Evolutionary conservation across 139 green algal species (phyloP), one percentile per base, ranked within the genome.

Genomic region (Tetradesmus obliquus): DNA sequence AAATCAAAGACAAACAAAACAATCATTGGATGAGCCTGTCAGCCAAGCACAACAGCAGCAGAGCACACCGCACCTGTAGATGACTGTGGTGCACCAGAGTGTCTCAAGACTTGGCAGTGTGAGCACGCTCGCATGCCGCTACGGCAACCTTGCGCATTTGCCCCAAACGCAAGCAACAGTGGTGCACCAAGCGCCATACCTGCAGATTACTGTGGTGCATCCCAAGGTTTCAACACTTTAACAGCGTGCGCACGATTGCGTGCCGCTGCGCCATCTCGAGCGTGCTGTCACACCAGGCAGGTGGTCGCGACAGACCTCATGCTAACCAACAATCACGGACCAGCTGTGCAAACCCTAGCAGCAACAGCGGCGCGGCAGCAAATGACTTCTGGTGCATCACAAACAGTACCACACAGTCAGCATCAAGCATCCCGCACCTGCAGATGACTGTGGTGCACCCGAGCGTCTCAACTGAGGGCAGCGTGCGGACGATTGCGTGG

Each of bases 221-320:
- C 88, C 80, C 20, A 99, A 95, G 15, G 98, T 99, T 94, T 99
- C 98, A 86, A 99, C 98, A 45, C 32, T 45, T 45, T 13, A 91
- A 97, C 91, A 99, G 96, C 89, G 97, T 98, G 84, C 95, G 92
- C 51, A 98, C 96, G 55, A 98, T 97, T 19, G 97, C 97, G 82
- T 98, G 96, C 82, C 95, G 94, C 91, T 97, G 98, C 5, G 98
- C 98, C 98, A 99, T 99, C 91, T 98, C 98, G 76, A 98, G 94
- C 0, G 98, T 99, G 76, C 98, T 98, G 32, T 24, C 99, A 96
- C 1, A 98, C 98, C 81, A 99, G 96, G 94, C 98, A 99, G n/a
- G 98, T 99, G 72, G 98, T 99, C 90, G 99, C 99, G 6, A 99
- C 98, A 15, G 98, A 45, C 32, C 32, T 45, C 32, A 45, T 45